A percentile compares a stretch with the other conserved stretches of the same genome.
phyloP scores from a whole-genome alignment of 371 early-diverging fungal genomes.

The Saksenaea vasiformis region DNA sequence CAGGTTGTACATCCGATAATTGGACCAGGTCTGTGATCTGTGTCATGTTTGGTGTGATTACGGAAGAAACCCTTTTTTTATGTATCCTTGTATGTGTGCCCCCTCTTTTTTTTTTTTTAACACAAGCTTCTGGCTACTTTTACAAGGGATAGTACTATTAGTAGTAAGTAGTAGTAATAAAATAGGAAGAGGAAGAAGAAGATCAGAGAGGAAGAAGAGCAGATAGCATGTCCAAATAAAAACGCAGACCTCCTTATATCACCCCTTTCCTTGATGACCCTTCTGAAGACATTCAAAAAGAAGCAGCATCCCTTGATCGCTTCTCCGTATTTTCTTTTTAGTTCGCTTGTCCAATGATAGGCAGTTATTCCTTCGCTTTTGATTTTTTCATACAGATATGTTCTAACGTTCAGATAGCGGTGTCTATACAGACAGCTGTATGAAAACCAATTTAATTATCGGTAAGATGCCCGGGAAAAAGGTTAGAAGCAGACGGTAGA shows the following conservation, averaged over 20 bases:
- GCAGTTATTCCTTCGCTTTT: background rate
- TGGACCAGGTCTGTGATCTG: constrained; percentile 30
- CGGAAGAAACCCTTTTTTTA: background rate
- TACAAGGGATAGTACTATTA: constrained; percentile 5
- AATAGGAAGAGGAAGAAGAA: background rate
- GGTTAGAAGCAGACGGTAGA: background rate
- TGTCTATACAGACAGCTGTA: too few relatives aligned
- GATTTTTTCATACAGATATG: background rate
- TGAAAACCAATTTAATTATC: too few relatives aligned
- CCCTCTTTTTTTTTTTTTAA: background rate
- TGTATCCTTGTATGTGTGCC: background rate
- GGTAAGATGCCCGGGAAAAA: too few relatives aligned
- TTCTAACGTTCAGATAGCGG: background rate
- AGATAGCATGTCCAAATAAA: background rate
- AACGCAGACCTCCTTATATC: background rate
- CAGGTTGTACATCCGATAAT: constrained; percentile 27
- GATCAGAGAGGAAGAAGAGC: background rate
- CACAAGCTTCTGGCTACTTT: background rate
- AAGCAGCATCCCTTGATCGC: background rate
- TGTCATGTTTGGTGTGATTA: constrained; percentile 8
- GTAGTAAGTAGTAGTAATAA: background rate
- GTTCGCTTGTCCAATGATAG: background rate
- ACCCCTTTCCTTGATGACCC: constrained; percentile 1
- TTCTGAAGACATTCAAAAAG: background rate
- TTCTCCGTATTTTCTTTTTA: background rate